A percentile compares a stretch with the other conserved stretches of the same genome.
Conservation (phyloP, 2,329 filamentous ascomycete species). For the Verticillium longisporum region DNA sequence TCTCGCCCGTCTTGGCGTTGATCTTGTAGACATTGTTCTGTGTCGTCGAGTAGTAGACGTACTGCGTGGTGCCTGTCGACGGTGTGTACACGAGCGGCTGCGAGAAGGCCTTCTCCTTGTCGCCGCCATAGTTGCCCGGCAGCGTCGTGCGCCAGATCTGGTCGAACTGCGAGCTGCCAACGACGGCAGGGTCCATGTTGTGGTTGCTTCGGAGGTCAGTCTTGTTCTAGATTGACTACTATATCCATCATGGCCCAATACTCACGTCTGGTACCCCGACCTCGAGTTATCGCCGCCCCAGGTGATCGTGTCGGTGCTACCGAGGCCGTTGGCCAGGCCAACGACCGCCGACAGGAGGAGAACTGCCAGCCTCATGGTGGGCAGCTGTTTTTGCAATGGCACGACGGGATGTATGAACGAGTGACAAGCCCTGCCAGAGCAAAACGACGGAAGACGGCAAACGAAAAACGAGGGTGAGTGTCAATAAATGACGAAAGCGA, state of each 20-base stretch:
- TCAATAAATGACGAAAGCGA: background rate
- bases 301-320: constrained; percentile 45
- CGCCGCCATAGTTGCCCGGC: constrained; percentile 42
- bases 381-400: background rate
- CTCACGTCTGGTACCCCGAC: constrained; percentile 43
- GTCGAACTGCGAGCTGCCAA: constrained; percentile 46
- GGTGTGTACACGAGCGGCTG: constrained; percentile 44
- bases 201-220: constrained; percentile 33
- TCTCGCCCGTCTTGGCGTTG: constrained; percentile 43
- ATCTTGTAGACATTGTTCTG: constrained; percentile 52
- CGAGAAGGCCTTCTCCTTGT: constrained; percentile 42
- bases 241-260: background rate
- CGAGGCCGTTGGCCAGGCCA: constrained; percentile 25
- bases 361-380: constrained; percentile 8
- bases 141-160: constrained; percentile 45
- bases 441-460: background rate
- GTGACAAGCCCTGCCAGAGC: background rate
- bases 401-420: background rate
- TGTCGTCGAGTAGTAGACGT: constrained; percentile 47
- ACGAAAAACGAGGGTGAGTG: background rate
- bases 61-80: constrained; percentile 35
- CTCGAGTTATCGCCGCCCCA: constrained; percentile 51
- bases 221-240: too few relatives aligned
- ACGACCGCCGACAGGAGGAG: constrained; percentile 21
- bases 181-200: constrained; percentile 54